Evolutionary conservation across 805 yeast species (phyloP).

Genomic region (Yarrowia porcina): DNA sequence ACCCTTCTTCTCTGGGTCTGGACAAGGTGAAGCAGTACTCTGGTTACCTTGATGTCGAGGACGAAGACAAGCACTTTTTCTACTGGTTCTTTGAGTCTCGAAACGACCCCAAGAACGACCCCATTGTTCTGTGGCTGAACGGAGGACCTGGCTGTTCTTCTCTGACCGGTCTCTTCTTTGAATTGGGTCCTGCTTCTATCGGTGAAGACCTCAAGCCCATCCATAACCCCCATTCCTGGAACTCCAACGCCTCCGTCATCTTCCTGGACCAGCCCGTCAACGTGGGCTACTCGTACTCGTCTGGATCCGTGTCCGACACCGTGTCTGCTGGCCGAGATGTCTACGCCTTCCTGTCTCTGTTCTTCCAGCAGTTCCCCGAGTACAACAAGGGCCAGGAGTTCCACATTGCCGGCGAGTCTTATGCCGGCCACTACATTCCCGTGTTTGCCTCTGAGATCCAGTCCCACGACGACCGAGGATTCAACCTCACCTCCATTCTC

Average conservation of each 20-base stretch:
- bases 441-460: conserved; percentile 62
- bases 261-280: conserved; percentile 94
- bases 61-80: conserved; percentile 88
- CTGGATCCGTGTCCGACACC: conserved; percentile 60
- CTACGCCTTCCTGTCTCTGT: conserved; percentile 78
- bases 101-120: conserved; percentile 81
- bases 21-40: conserved; percentile 78
- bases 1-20: conserved; percentile 66
- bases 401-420: conserved; percentile 93
- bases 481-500: conserved; percentile 72
- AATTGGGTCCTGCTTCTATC: conserved; percentile 85
- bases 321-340: conserved; percentile 88
- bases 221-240: conserved; percentile 87
- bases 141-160: conserved; percentile 99
- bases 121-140: conserved; percentile 83
- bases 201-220: conserved; percentile 67
- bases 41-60: conserved; percentile 73
- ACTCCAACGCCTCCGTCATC: conserved; percentile 84
- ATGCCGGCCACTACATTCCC: conserved; percentile 95
- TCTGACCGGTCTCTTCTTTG: conserved; percentile 85
- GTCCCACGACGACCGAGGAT: conserved; percentile 55
- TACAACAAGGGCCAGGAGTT: conserved; percentile 63
- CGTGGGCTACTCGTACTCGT: conserved; percentile 91
- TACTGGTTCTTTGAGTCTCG: conserved; percentile 87
- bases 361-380: conserved; percentile 84